phyloP scores from a whole-genome alignment of 1,284 basidiomycete species.

The Uromyces viciae-fabae region DNA sequence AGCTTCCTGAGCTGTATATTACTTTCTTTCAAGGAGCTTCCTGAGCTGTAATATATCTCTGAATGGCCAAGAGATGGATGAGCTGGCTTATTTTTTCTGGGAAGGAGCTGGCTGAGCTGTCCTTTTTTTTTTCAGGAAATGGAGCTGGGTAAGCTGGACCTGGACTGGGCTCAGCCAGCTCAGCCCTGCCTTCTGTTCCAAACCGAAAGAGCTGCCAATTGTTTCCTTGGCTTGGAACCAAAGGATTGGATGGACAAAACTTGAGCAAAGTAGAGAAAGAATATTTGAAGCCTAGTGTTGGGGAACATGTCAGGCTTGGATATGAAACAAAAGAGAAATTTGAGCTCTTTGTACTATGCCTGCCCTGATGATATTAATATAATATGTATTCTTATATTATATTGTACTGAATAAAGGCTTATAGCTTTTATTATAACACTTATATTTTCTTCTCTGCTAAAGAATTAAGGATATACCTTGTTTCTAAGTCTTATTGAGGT shows the following conservation, averaged over 20 bases:
- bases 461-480: too few species aligned
- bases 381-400: too few species aligned
- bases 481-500: too few species aligned
- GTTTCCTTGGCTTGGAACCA: not conserved
- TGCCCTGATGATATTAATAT: too few species aligned
- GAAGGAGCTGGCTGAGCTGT: not conserved
- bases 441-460: too few species aligned
- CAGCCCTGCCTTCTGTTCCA: not conserved
- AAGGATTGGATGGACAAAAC: not conserved
- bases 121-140: not conserved
- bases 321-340: too few species aligned
- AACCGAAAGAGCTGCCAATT: not conserved
- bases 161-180: not conserved
- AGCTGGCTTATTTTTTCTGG: not conserved
- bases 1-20: not conserved
- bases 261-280: too few species aligned
- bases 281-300: too few species aligned
- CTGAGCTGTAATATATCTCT: not conserved
- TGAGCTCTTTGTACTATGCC: too few species aligned
- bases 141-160: conserved; percentile 1
- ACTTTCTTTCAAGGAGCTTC: not conserved
- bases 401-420: too few species aligned
- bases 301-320: too few species aligned
- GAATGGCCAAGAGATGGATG: not conserved
- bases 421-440: too few species aligned